Base-by-base conservation (phyloP, 148 eudicot species). In the Talinum fruticosum region DNA sequence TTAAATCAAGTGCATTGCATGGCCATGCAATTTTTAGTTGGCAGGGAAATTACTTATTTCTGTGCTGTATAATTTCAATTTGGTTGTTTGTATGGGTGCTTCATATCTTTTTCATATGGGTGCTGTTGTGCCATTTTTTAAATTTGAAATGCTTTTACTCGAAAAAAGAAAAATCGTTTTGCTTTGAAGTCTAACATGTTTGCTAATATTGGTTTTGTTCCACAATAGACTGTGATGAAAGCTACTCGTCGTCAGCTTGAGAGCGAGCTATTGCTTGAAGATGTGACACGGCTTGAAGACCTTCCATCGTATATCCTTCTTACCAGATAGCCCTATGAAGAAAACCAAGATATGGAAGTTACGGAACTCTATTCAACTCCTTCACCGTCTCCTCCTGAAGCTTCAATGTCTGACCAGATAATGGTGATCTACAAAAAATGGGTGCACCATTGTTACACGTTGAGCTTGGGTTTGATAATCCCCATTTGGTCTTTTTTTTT, bases 171-270 rank as follows among this genome's bases (percentile, higher is more conserved):
- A n/a, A n/a, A n/a, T n/a, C n/a, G n/a, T n/a, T 41, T 41, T 4
- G 12, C 12, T 41, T 41, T 41, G 47, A 0, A 41, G 13, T 41
- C 24, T 69, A 54, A 65, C 36, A 33, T 8, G 13, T 71, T 70
- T 79, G 59, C 68, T 78, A 21, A 82, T 61, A 26, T 29, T 4
- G 62, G 35, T 64, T 79, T 77, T 71, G 28, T 71, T 47, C 47
- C 65, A 66, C 37, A 44, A 82, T 78, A 95, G 98, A 67, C 97
- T 32, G 98, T 95, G 82, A 95, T 95, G 98, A 95, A 94, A 87
- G 90, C 98, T 37, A 92, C 98, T 45, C 93, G 98, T 34, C 92
- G 91, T 36, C 96, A 90, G 79, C 93, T 95, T 76, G 98, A 92
- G 85, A 87, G 87, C 37, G 97, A 95, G 85, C 89, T 95, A 79